Percentiles rank a stretch among this genome's conserved stretches.
Conservation (phyloP, 805 yeast genomes). For the Schwanniomyces polymorphus region DNA sequence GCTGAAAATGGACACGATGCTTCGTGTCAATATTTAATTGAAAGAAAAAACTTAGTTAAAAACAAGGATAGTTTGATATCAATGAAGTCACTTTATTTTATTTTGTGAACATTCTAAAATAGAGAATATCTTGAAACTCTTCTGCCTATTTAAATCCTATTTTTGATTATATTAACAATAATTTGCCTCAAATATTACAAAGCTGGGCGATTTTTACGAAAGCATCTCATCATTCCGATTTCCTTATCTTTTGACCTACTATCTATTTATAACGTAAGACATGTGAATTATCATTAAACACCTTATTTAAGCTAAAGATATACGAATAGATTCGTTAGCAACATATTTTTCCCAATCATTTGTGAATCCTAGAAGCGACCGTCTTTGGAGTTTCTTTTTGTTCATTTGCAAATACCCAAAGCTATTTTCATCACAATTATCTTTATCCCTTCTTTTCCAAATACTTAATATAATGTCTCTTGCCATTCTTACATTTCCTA, state of each 20-base stretch:
- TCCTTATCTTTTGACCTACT: background rate
- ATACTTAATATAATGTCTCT: constrained; percentile 18
- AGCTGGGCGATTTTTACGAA: constrained; percentile 19
- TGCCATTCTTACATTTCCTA: constrained; percentile 28
- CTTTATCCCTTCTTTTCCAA: constrained; percentile 31
- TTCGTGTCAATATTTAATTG: constrained; percentile 25
- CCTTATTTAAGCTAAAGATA: constrained; percentile 19
- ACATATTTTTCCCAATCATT: constrained; percentile 35
- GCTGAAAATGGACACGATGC: constrained; percentile 7
- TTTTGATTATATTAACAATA: constrained; percentile 29
- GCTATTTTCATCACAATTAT: constrained; percentile 17
- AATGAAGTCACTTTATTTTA: constrained; percentile 33
- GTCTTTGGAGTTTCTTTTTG: background rate
- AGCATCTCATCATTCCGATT: constrained; percentile 12
- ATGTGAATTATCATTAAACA: background rate
- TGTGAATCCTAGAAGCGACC: constrained; percentile 11
- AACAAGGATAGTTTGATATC: constrained; percentile 11
- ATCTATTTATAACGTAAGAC: too few relatives aligned
- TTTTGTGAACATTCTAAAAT: constrained; percentile 31
- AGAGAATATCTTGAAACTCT: constrained; percentile 32
- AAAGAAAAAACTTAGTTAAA: constrained; percentile 10
- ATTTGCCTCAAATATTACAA: constrained; percentile 30
- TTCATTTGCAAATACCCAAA: constrained; percentile 9
- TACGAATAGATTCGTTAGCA: constrained; percentile 20
- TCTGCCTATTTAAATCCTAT: constrained; percentile 40